These are phyloP conservation scores for Rhodotorula sp. DNA, from an alignment of 1,284 basidiomycete species.

Conservation along the genomic window DNA sequence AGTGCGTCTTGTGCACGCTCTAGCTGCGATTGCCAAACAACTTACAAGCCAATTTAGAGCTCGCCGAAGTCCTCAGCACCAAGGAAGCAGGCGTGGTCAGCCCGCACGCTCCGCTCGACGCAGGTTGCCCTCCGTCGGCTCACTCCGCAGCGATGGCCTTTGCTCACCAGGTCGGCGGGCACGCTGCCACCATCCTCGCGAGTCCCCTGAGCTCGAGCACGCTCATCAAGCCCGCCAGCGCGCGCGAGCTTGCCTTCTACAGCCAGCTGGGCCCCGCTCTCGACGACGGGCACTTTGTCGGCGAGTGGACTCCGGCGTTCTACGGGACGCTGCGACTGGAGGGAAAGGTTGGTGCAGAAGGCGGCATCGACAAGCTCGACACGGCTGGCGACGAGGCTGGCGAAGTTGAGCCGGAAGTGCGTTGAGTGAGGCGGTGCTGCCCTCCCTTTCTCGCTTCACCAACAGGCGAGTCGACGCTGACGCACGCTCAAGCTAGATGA, in stretches of 20 bases:
- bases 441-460: background rate
- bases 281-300: slow-evolving; percentile 49
- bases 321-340: slow-evolving; percentile 71
- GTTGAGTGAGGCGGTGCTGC: slow-evolving; percentile 1
- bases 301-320: slow-evolving; percentile 61
- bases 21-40: too few relatives aligned
- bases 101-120: too few relatives aligned
- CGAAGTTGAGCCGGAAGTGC: slow-evolving; percentile 43
- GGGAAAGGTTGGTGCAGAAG: slow-evolving; percentile 58
- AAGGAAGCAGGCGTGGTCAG: too few relatives aligned
- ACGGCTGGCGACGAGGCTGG: slow-evolving; percentile 56
- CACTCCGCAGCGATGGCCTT: slow-evolving; percentile 48
- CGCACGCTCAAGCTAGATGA: slow-evolving; percentile 55
- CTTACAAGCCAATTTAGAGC: too few relatives aligned
- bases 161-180: slow-evolving; percentile 79
- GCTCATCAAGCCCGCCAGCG: slow-evolving; percentile 77
- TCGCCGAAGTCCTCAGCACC: too few relatives aligned
- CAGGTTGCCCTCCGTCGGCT: too few relatives aligned
- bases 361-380: slow-evolving; percentile 40
- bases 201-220: slow-evolving; percentile 59
- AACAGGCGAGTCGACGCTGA: background rate
- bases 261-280: slow-evolving; percentile 58
- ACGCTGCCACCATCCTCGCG: slow-evolving; percentile 64
- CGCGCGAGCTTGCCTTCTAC: slow-evolving; percentile 79
- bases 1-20: too few relatives aligned